phyloP scores from a whole-genome alignment of 768 basidiomycete genomes.

The Mycena alexandri region DNA sequence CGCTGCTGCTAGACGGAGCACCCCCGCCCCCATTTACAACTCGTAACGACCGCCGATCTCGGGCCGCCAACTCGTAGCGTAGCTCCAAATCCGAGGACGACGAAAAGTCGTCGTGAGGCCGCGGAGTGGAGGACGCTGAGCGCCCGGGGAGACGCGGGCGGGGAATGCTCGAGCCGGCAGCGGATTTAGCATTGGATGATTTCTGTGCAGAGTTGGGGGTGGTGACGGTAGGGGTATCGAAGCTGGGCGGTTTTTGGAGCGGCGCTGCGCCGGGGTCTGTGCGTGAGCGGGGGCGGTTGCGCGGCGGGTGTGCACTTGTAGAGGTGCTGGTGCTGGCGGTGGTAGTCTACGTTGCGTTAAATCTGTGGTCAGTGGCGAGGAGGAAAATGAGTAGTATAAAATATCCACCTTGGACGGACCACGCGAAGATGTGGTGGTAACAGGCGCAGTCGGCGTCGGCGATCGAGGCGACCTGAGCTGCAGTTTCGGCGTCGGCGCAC shows the following conservation, averaged over 20 bases:
- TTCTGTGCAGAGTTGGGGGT: slow-evolving; percentile 7
- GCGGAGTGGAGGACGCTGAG: slow-evolving; percentile 39
- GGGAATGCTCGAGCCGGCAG: slow-evolving; percentile 49
- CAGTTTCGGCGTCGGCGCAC: slow-evolving; percentile 50
- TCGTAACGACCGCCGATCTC: slow-evolving; percentile 31
- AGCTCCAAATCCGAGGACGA: slow-evolving; percentile 54
- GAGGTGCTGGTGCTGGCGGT: neutral
- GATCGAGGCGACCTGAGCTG: slow-evolving; percentile 32
- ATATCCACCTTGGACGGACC: neutral
- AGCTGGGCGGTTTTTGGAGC: neutral
- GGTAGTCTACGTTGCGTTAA: slow-evolving; percentile 3
- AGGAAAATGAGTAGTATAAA: neutral
- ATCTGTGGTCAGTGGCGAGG: slow-evolving; percentile 17
- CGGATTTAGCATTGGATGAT: neutral
- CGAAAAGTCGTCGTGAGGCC: slow-evolving; percentile 57
- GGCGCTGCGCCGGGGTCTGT: slow-evolving; percentile 50
- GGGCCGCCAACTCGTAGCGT: slow-evolving; percentile 36
- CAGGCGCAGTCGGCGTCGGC: slow-evolving; percentile 23
- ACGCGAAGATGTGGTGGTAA: slow-evolving; percentile 11
- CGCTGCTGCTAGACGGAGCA: slow-evolving; percentile 32
- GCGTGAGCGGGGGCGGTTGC: slow-evolving; percentile 48
- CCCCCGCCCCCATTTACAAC: slow-evolving; percentile 32
- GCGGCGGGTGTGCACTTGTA: slow-evolving; percentile 1
- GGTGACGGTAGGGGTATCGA: slow-evolving; percentile 21
- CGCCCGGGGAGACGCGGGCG: slow-evolving; percentile 45